phyloP scores from a whole-genome alignment of 306 rosid genomes.

The Castanospermum australe region DNA sequence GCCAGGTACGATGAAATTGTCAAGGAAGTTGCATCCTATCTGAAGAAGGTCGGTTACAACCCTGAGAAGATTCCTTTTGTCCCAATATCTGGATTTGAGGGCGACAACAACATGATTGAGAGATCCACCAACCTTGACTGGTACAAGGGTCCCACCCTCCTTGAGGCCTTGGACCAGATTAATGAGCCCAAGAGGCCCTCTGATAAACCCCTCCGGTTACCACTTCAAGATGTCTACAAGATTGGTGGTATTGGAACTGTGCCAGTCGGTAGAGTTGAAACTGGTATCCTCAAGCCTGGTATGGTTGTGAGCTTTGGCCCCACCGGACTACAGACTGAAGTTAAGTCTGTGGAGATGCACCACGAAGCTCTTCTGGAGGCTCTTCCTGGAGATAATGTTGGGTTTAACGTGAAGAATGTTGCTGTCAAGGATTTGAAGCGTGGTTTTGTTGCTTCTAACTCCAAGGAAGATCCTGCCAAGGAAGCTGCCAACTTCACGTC shows the following conservation, averaged over 20 bases:
- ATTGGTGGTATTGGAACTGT: conserved; percentile 44
- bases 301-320: too few species aligned
- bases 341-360: too few species aligned
- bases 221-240: conserved; percentile 36
- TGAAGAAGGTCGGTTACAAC: too few species aligned
- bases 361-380: too few species aligned
- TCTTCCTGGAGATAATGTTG: conserved; percentile 31
- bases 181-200: conserved; percentile 39
- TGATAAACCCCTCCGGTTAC: conserved; percentile 39
- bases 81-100: conserved; percentile 43
- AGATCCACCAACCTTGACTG: conserved; percentile 35
- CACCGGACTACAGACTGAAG: too few species aligned
- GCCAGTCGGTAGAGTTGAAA: conserved; percentile 30
- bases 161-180: conserved; percentile 36
- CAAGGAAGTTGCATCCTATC: too few species aligned
- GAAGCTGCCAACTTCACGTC: conserved; percentile 34
- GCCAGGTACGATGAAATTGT: too few species aligned
- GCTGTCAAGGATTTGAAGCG: conserved; percentile 29
- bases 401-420: conserved; percentile 37
- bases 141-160: conserved; percentile 42
- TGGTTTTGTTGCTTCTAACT: conserved; percentile 7
- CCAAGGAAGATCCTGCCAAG: too few species aligned
- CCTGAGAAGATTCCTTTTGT: too few species aligned
- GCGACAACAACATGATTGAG: conserved; percentile 43
- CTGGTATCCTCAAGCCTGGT: too few species aligned